These are phyloP conservation scores for Clavispora fructus DNA, from an alignment of 805 yeast genomes.

Conservation along the genomic window DNA sequence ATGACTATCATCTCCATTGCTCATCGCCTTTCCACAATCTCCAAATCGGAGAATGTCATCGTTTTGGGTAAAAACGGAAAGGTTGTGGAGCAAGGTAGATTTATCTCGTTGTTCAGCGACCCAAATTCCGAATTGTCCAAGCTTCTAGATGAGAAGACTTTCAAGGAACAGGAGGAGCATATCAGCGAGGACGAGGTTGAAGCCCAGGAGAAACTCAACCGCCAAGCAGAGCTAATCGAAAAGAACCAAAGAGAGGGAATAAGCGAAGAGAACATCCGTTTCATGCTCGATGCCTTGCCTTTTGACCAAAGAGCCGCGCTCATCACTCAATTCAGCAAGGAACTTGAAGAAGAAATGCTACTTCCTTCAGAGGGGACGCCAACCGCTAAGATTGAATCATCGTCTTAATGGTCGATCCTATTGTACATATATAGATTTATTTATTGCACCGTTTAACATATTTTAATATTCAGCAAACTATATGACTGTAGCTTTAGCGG, in stretches of 20 bases:
- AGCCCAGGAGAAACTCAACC: conserved; percentile 21
- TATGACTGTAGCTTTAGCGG: background rate
- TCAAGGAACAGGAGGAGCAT: conserved; percentile 15
- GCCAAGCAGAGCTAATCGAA: conserved; percentile 21
- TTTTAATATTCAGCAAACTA: no score
- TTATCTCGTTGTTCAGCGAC: conserved; percentile 35
- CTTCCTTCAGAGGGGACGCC: conserved; percentile 2
- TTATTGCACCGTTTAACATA: background rate
- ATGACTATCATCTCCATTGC: conserved; percentile 43
- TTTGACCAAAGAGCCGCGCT: conserved; percentile 26
- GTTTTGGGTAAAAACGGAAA: conserved; percentile 39
- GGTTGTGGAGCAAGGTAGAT: conserved; percentile 37
- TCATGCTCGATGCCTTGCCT: conserved; percentile 34
- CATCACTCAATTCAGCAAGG: conserved; percentile 22
- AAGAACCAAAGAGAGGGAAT: conserved; percentile 11
- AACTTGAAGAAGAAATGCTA: conserved; percentile 10
- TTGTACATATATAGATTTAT: conserved; percentile 8
- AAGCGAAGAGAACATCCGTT: conserved; percentile 20
- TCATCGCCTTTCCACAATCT: conserved; percentile 40
- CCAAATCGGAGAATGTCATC: conserved; percentile 39
- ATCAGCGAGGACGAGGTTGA: conserved; percentile 21
- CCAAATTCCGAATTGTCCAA: conserved; percentile 38
- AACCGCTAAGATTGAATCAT: conserved; percentile 3
- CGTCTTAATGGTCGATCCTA: background rate
- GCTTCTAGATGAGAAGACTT: conserved; percentile 33